Conservation (phyloP, 805 yeast species). For the Candida multigemmis region DNA sequence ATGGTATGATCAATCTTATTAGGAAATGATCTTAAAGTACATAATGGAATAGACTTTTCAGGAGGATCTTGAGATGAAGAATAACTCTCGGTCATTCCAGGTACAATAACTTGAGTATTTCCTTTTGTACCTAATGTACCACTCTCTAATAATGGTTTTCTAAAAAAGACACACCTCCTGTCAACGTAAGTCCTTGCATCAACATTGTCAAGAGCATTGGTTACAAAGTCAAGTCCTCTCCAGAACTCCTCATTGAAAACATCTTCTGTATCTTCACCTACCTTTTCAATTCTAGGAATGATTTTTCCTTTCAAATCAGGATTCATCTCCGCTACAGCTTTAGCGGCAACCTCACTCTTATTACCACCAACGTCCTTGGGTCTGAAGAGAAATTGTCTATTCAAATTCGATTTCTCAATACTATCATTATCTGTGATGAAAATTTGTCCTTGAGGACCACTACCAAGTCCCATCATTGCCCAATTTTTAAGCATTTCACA, state of each 20-base stretch:
- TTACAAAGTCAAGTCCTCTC: slow-evolving; percentile 76
- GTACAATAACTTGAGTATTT: slow-evolving; percentile 93
- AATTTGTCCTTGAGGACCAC: slow-evolving; percentile 84
- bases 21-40: slow-evolving; percentile 96
- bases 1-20: slow-evolving; percentile 97
- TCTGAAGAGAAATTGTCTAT: slow-evolving; percentile 93
- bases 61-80: slow-evolving; percentile 98
- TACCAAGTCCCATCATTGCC: slow-evolving; percentile 94
- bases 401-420: slow-evolving; percentile 90
- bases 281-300: slow-evolving; percentile 72
- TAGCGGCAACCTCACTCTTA: slow-evolving; percentile 86
- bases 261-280: slow-evolving; percentile 87
- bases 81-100: slow-evolving; percentile 89
- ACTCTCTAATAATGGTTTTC: slow-evolving; percentile 85
- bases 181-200: slow-evolving; percentile 98
- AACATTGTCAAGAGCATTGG: slow-evolving; percentile 94
- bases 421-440: slow-evolving; percentile 88
- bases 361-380: slow-evolving; percentile 88
- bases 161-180: slow-evolving; percentile 89
- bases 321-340: slow-evolving; percentile 78
- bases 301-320: slow-evolving; percentile 75
- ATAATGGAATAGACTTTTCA: slow-evolving; percentile 92
- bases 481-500: slow-evolving; percentile 98
- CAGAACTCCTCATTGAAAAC: slow-evolving; percentile 82
- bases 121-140: slow-evolving; percentile 99